Evolutionary conservation across 305 asterid genomes (phyloP), one percentile per base, ranked within the genome.

Genomic region (Rubia tinctorum): DNA sequence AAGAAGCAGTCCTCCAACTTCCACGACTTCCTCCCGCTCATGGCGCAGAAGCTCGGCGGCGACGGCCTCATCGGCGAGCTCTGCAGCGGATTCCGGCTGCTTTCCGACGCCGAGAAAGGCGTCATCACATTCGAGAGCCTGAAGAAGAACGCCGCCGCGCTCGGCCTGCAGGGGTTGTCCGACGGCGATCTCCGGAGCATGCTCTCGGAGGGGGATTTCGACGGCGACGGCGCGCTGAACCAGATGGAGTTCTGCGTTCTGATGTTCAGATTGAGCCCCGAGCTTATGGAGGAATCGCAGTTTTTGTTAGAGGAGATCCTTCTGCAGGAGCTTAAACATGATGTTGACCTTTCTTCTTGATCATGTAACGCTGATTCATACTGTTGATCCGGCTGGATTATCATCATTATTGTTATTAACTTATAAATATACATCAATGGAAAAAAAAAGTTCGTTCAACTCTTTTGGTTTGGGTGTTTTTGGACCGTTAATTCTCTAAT

Each of bases 31-130:
- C 79, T 93, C 82, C 98, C 97, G 8, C 76, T 89, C 0, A 87
- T 93, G 96, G 96, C 93, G 61, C 93, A 91, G 25, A 93, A 91
- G 79, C 95, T 91, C 0, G 98, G 98, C 56, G 98, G 95, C 68
- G 96, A 88, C 40, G 97, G 87, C 42, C 78, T 92, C 55, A 89
- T 92, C 3, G 90, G 86, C 12, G 98, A 92, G 73, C 72, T 92
- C 42, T 92, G 97, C 70, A 90, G 83, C 71, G 98, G 98, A 71
- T 92, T 90, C 71, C 85, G 72, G 73, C 44, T 90, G 14, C 76
- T 92, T 62, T 88, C 86, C 92, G 98, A 92, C 73, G 67, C 83
- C 7, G 84, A 85, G 2, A 88, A 82, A 80, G 90, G 88, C 47
- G 90, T 88, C 27, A 90, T 92, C 66, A 92, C 97, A 2, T 89